A percentile compares a stretch with the other conserved stretches of the same genome.
phyloP scores from a whole-genome alignment of 2,329 filamentous ascomycete species.

The Beauveria medogensis region DNA sequence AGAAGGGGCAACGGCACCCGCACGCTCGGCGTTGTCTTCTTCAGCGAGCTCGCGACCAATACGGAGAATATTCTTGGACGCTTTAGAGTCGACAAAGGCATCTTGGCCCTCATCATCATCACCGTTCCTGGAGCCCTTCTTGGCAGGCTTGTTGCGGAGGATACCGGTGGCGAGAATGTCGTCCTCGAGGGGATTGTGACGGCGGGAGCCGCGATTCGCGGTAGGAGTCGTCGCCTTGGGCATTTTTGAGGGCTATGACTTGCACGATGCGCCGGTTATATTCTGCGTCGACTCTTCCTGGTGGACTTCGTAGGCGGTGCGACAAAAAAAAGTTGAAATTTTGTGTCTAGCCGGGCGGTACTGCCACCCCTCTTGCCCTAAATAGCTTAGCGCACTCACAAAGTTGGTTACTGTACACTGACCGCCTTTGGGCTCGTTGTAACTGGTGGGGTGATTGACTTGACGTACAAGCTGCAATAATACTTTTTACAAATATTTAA shows the following conservation, averaged over 20 bases:
- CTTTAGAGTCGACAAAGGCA: constrained; percentile 76
- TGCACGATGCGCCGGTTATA: background rate
- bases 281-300: background rate
- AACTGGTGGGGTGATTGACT: background rate
- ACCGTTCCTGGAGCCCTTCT: constrained; percentile 56
- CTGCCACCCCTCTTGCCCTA: constrained; percentile 27
- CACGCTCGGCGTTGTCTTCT: constrained; percentile 51
- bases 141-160: constrained; percentile 66
- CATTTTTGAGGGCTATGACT: constrained; percentile 43
- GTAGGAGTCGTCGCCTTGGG: constrained; percentile 65
- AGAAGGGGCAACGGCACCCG: constrained; percentile 33
- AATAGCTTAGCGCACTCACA: constrained; percentile 19
- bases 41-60: constrained; percentile 84
- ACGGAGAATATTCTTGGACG: constrained; percentile 79
- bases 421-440: constrained; percentile 22
- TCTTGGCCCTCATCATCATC: constrained; percentile 51
- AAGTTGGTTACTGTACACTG: constrained; percentile 14
- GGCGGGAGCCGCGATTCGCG: constrained; percentile 50
- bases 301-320: background rate
- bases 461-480: background rate
- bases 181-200: constrained; percentile 86
- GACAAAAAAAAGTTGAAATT: constrained; percentile 15
- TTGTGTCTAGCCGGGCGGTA: constrained; percentile 17
- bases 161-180: constrained; percentile 67
- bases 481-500: background rate